Conservation (phyloP, 2,329 filamentous ascomycete genomes). For the Hymenoscyphus fructigenus region DNA sequence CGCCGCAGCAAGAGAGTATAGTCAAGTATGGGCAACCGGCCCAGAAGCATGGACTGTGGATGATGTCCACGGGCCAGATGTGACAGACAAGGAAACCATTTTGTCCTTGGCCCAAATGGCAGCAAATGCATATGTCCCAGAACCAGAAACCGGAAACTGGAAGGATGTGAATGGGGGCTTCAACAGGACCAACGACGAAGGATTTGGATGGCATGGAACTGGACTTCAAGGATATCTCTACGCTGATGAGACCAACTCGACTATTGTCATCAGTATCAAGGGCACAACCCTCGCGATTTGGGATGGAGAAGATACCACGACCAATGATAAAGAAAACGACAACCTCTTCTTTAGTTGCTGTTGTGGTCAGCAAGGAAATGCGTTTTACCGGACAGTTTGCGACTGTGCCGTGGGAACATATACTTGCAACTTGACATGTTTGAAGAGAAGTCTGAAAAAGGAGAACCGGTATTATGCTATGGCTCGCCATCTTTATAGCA, state of each 20-base stretch:
- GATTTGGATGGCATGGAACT: conserved; percentile 91
- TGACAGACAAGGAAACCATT: conserved; percentile 82
- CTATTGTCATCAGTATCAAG: conserved; percentile 88
- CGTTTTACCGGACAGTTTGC: conserved; percentile 88
- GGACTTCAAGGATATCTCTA: conserved; percentile 91
- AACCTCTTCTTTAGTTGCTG: conserved; percentile 98
- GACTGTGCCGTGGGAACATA: conserved; percentile 87
- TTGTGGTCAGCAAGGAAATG: conserved; percentile 89
- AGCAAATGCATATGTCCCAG: conserved; percentile 81
- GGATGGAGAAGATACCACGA: conserved; percentile 94
- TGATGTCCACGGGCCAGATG: conserved; percentile 72
- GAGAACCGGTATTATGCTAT: conserved; percentile 93
- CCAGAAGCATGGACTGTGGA: conserved; percentile 79
- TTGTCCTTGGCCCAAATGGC: conserved; percentile 85
- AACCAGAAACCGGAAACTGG: conserved; percentile 74
- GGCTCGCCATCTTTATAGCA: conserved; percentile 84
- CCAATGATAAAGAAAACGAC: conserved; percentile 96
- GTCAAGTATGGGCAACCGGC: conserved; percentile 65
- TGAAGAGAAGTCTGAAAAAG: conserved; percentile 69
- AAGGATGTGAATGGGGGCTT: conserved; percentile 74
- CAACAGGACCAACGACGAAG: conserved; percentile 78
- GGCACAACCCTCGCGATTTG: conserved; percentile 89
- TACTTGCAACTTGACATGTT: conserved; percentile 89
- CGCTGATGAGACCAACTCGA: conserved; percentile 80
- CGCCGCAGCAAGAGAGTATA: conserved; percentile 66